Conservation (phyloP, 345 rosid genomes). For the Mangifera indica region DNA sequence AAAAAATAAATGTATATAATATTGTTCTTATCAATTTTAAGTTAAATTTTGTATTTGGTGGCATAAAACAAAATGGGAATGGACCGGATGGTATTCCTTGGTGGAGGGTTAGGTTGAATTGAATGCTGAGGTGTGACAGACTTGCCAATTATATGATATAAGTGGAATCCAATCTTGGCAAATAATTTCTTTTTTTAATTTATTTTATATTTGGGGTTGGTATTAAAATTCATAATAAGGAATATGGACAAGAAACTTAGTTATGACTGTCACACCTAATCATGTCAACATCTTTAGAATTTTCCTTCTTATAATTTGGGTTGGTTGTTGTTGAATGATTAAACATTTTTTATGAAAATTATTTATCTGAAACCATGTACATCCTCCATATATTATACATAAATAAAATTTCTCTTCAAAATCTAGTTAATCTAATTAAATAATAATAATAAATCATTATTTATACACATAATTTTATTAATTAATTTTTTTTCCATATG, state of each 20-base stretch:
- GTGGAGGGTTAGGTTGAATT: conserved; percentile 13
- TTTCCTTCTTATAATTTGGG: neutral
- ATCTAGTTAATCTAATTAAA: no score
- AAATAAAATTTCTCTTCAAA: no score
- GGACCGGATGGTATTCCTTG: neutral
- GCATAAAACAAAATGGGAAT: neutral
- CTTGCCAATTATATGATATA: neutral
- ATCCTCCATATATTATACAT: no score
- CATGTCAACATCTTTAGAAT: neutral
- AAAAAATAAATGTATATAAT: no score
- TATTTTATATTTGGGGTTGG: neutral
- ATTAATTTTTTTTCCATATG: no score
- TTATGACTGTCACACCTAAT: neutral
- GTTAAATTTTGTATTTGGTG: neutral
- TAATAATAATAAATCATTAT: no score
- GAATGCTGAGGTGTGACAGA: neutral
- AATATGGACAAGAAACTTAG: neutral
- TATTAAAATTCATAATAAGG: neutral
- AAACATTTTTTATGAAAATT: no score
- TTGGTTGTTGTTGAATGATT: no score
- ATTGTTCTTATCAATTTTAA: neutral
- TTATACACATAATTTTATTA: no score
- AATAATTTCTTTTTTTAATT: neutral
- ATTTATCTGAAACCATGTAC: no score
- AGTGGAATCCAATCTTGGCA: conserved; percentile 12